Evolutionary conservation across 2,329 filamentous ascomycete genomes (phyloP).

Genomic region (Rhinocladiella similis): DNA sequence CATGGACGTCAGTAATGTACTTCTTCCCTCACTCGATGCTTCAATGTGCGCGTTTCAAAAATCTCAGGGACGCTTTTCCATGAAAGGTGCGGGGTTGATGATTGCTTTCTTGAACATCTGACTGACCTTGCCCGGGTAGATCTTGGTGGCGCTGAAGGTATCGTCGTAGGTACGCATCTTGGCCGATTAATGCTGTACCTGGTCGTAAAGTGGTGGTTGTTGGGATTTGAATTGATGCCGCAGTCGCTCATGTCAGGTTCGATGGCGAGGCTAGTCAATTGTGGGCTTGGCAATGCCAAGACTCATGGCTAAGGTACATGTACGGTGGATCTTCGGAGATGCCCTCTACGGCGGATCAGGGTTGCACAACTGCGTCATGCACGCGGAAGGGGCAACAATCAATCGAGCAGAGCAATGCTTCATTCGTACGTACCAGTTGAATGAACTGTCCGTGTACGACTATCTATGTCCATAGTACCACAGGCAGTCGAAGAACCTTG

Average conservation of each 20-base stretch:
- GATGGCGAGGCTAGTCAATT: background rate
- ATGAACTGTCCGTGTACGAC: too few species aligned
- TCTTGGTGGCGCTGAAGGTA: conserved; percentile 74
- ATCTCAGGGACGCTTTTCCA: too few species aligned
- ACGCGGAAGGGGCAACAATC: background rate
- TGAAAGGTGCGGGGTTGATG: background rate
- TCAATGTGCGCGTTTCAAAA: too few species aligned
- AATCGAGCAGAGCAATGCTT: background rate
- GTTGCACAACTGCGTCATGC: background rate
- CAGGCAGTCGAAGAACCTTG: background rate
- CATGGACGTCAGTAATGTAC: conserved; percentile 17
- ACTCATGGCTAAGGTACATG: background rate
- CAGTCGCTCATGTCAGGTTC: background rate
- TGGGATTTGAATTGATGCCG: conserved; percentile 1
- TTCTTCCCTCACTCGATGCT: background rate
- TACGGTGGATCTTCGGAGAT: background rate
- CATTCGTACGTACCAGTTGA: background rate
- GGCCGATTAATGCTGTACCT: conserved; percentile 43
- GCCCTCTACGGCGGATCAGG: conserved; percentile 1
- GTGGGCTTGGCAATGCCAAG: conserved; percentile 12
- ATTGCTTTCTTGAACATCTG: conserved; percentile 1
- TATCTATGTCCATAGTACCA: too few species aligned
- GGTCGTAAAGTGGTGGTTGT: conserved; percentile 4
- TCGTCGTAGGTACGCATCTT: conserved; percentile 78
- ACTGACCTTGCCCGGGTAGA: conserved; percentile 78